phyloP scores from a whole-genome alignment of 1,284 basidiomycete species.

The Leccinum colubrinum region DNA sequence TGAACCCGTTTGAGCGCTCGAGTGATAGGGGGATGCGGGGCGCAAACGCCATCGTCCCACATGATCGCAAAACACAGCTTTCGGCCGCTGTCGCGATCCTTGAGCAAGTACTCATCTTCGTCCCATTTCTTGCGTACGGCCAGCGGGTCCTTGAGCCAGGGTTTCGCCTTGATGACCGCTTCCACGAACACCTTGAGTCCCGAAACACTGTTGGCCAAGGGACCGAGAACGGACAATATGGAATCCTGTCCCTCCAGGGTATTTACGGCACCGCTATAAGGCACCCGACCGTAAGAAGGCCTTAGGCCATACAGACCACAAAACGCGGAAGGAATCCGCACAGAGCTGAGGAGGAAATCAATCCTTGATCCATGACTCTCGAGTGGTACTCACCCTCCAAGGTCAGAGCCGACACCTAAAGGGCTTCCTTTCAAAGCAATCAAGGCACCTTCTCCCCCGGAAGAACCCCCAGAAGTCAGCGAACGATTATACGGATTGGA shows the following conservation, averaged over 20 bases:
- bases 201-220: slow-evolving; percentile 56
- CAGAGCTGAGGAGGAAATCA: slow-evolving; percentile 41
- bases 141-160: slow-evolving; percentile 71
- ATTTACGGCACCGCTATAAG: slow-evolving; percentile 63
- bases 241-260: slow-evolving; percentile 71
- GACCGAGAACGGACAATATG: slow-evolving; percentile 70
- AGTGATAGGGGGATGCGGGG: slow-evolving; percentile 71
- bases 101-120: slow-evolving; percentile 54
- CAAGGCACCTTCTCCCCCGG: slow-evolving; percentile 66
- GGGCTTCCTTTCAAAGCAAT: slow-evolving; percentile 55
- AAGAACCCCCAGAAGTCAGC: slow-evolving; percentile 56
- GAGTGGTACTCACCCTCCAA: slow-evolving; percentile 50
- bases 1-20: slow-evolving; percentile 62
- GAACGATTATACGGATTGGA: slow-evolving; percentile 58
- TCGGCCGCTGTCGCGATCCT: slow-evolving; percentile 56
- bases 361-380: neutral
- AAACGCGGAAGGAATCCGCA: slow-evolving; percentile 69
- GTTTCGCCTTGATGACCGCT: slow-evolving; percentile 52
- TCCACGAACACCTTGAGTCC: slow-evolving; percentile 66
- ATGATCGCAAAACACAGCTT: slow-evolving; percentile 61
- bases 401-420: slow-evolving; percentile 68
- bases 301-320: slow-evolving; percentile 69
- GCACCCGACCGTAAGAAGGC: slow-evolving; percentile 69
- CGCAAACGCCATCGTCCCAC: slow-evolving; percentile 58
- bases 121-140: slow-evolving; percentile 65